A percentile compares a stretch with the other conserved stretches of the same genome.
Evolutionary conservation across 1,284 basidiomycete species (phyloP).

Genomic region (Cutaneotrichosporon sp.): DNA sequence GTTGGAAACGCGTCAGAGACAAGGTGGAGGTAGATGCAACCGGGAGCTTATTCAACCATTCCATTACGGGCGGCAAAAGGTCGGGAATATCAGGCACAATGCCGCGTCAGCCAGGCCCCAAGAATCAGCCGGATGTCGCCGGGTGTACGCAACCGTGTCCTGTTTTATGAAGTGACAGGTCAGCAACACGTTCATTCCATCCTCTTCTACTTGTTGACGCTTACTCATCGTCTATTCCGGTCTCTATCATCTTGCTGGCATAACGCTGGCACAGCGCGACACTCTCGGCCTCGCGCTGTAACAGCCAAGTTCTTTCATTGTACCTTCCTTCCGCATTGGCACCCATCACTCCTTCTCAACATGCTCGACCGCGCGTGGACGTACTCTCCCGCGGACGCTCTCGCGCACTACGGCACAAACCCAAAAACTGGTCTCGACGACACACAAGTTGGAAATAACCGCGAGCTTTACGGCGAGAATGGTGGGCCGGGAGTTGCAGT

Average conservation of each 20-base stretch:
- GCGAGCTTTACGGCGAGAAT: constrained; percentile 78
- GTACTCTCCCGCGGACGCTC: constrained; percentile 42
- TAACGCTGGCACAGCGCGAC: background rate
- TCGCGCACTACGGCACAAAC: constrained; percentile 47
- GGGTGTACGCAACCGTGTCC: background rate
- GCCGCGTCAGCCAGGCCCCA: background rate
- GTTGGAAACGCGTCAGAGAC: background rate
- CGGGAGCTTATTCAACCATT: background rate
- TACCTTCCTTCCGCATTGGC: background rate
- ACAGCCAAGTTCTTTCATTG: background rate
- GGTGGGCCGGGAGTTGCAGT: constrained; percentile 58
- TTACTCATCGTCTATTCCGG: background rate
- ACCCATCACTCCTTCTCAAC: background rate
- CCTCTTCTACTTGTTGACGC: background rate
- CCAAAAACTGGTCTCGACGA: constrained; percentile 43
- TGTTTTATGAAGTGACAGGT: background rate
- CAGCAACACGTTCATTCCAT: constrained; percentile 6
- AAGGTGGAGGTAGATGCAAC: background rate
- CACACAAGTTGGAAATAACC: constrained; percentile 62
- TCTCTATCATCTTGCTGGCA: background rate
- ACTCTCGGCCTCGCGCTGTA: background rate
- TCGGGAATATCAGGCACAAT: background rate
- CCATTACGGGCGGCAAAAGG: background rate
- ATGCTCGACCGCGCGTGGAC: constrained; percentile 54
- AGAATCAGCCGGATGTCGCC: background rate